These are phyloP conservation scores for Floccularia luteovirens DNA, from an alignment of 768 basidiomycete genomes.

Conservation along the genomic window DNA sequence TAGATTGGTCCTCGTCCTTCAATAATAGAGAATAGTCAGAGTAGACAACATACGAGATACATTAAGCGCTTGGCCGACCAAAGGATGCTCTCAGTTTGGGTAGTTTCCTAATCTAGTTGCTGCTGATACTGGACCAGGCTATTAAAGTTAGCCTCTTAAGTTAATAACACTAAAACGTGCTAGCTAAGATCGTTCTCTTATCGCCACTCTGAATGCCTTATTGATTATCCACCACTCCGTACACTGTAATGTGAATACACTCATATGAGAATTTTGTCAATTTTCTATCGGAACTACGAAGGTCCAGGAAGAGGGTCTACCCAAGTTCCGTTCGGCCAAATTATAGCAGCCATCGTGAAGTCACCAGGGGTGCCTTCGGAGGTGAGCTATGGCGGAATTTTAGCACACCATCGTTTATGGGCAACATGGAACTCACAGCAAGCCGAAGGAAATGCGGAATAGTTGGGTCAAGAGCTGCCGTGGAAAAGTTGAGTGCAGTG, in stretches of 20 bases:
- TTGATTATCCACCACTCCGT: neutral
- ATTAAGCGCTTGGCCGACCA: no score
- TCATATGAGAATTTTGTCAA: neutral
- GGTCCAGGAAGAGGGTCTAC: slow-evolving; percentile 65
- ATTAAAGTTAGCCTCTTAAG: neutral
- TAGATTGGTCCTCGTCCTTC: no score
- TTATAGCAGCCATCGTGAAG: slow-evolving; percentile 71
- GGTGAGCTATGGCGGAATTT: no score
- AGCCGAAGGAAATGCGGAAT: slow-evolving; percentile 76
- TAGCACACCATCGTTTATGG: no score
- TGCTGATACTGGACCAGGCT: neutral
- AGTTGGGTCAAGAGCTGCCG: slow-evolving; percentile 49
- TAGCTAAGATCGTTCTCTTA: neutral
- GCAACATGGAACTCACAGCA: slow-evolving; percentile 63
- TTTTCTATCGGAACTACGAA: slow-evolving; percentile 24
- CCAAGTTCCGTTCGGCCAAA: slow-evolving; percentile 82
- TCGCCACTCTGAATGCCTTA: neutral
- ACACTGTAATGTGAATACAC: neutral
- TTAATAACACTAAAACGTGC: neutral
- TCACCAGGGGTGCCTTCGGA: slow-evolving; percentile 48
- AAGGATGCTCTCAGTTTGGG: no score
- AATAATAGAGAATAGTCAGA: no score
- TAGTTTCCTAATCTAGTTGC: neutral
- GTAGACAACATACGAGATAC: no score
- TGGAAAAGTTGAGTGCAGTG: slow-evolving; percentile 58